phyloP scores from a whole-genome alignment of 768 basidiomycete species.

The Jaapia argillacea region DNA sequence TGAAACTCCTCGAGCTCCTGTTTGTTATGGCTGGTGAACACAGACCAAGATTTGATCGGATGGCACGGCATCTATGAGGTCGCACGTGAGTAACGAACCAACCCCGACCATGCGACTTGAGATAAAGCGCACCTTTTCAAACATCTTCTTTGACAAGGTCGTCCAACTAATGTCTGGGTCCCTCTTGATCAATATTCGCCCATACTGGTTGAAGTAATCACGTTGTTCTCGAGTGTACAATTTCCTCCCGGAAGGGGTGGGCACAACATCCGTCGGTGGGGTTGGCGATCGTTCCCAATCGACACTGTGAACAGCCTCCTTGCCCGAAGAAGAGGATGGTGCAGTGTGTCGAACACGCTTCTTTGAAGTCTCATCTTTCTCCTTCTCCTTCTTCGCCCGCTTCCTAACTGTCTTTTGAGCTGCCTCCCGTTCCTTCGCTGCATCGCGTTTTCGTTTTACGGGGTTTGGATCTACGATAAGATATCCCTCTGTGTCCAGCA shows the following conservation, averaged over 20 bases:
- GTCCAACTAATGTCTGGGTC: neutral
- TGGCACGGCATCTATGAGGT: no score
- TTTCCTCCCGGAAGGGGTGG: neutral
- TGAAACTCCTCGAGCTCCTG: no score
- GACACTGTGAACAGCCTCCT: neutral
- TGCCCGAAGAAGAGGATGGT: neutral
- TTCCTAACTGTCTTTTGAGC: neutral
- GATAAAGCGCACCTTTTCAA: neutral
- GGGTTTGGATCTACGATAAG: slow-evolving; percentile 22
- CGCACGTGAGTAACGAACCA: no score
- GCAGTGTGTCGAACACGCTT: no score
- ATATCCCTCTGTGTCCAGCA: slow-evolving; percentile 39
- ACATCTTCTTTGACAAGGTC: neutral
- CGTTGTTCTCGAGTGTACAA: neutral
- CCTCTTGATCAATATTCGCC: neutral
- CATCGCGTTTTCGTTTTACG: slow-evolving; percentile 14
- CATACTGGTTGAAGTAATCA: neutral
- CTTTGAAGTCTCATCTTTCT: slow-evolving; percentile 5
- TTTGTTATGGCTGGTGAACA: no score
- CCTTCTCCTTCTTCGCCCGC: slow-evolving; percentile 8
- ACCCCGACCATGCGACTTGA: no score
- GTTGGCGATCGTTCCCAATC: neutral
- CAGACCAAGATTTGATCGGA: no score
- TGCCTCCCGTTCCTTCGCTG: neutral
- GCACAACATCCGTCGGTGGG: neutral